Evolutionary conservation across 139 green algal species (phyloP), one percentile per base, ranked within the genome.

Genomic region (Auxenochlorella protothecoides): DNA sequence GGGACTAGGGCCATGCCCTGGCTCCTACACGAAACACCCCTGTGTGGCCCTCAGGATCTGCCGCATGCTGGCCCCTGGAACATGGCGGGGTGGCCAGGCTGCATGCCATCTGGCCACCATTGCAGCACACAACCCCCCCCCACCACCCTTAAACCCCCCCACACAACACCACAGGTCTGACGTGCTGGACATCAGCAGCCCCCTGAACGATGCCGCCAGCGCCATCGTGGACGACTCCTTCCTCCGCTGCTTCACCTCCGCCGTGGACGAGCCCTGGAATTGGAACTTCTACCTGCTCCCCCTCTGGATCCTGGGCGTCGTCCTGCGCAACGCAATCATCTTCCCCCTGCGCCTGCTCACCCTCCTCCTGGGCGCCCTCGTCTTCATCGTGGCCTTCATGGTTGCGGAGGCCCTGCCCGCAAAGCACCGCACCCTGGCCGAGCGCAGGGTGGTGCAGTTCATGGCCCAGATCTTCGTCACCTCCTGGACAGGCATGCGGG

Each of bases 221-320:
- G 85, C 91, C 4, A 86, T 97, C 60, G 86, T 97, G 14, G 95
- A 99, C 73, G 95, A 99, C 74, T 96, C 89, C 5, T 99, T 98
- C 84, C 85, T 91, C 55, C 81, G 85, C 70, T 97, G 93, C 84
- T 98, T 98, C 80, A 92, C 44, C 11, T 72, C 53, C 8, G n/a
- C 63, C n/a, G 13, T 73, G 3, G 80, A 89, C 11, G 92, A 96
- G 55, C 85, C 89, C 14, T 98, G 94, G 95, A 98, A 98, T 79
- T 98, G 90, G 89, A 98, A 98, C 78, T 81, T 92, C 16, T 99
- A 99, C 83, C 85, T 99, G 6, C 91, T 93, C 70, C 92, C 93
- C 3, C 55, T 93, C 9, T 98, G 93, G 93, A 75, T 63, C 54
- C 15, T 87, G 6, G 89, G 92, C 16, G 79, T 93, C 6, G n/a